Evolutionary conservation across 768 basidiomycete genomes (phyloP).

Genomic region (Suillus americanus): DNA sequence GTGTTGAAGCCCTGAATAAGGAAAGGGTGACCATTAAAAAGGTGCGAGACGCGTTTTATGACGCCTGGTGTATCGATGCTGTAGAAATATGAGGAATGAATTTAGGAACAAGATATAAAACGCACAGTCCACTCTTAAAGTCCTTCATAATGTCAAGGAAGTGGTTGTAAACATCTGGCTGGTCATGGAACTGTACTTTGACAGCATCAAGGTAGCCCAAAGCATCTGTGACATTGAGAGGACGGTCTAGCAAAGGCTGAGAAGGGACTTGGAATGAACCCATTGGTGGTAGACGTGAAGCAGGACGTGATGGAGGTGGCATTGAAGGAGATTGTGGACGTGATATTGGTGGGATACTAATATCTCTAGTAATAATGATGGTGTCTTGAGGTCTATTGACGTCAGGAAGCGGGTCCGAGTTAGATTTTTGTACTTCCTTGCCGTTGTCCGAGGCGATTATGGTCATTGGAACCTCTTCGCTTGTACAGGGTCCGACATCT

Average conservation of each 20-base stretch:
- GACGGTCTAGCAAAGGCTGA: constrained; percentile 36
- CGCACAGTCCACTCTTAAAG: constrained; percentile 64
- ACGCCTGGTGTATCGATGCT: constrained; percentile 99
- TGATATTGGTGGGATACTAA: constrained; percentile 22
- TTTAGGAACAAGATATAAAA: constrained; percentile 5
- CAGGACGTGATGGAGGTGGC: constrained; percentile 16
- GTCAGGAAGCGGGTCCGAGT: constrained; percentile 4
- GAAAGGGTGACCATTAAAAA: constrained; percentile 86
- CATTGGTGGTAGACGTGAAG: constrained; percentile 19
- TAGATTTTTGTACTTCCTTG: constrained; percentile 7
- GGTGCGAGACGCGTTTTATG: constrained; percentile 89
- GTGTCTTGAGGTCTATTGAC: neutral
- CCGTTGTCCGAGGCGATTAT: constrained; percentile 2
- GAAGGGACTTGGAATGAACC: constrained; percentile 21
- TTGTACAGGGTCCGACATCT: neutral
- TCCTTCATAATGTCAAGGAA: constrained; percentile 76
- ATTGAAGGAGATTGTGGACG: constrained; percentile 2
- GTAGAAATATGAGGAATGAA: constrained; percentile 1
- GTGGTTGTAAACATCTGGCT: constrained; percentile 62
- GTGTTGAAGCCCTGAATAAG: constrained; percentile 99
- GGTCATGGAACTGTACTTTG: constrained; percentile 57
- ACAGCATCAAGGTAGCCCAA: constrained; percentile 64
- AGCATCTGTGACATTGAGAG: constrained; percentile 62
- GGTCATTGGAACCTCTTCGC: neutral
- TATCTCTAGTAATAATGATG: constrained; percentile 16